Evolutionary conservation across 2,329 filamentous ascomycete genomes (phyloP).

Genomic region (Aspergillus tubingensis): DNA sequence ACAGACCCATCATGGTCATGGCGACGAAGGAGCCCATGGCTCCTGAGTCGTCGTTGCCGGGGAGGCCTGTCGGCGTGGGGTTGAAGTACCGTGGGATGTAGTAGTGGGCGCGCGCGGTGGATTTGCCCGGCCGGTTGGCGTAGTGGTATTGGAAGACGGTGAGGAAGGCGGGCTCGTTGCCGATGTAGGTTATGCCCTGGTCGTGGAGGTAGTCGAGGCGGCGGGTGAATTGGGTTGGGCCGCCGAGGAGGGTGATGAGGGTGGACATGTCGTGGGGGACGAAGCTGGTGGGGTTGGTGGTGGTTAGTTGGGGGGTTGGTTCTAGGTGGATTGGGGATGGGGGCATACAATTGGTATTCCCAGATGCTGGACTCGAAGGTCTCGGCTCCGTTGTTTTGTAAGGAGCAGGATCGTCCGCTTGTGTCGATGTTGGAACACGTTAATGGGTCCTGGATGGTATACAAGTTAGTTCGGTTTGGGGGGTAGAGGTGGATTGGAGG

Average conservation of each 20-base stretch:
- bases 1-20: constrained; percentile 69
- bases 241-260: constrained; percentile 62
- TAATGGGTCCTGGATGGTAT: constrained; percentile 50
- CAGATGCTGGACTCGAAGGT: constrained; percentile 41
- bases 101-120: constrained; percentile 56
- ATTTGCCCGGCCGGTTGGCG: constrained; percentile 60
- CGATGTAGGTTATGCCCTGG: constrained; percentile 64
- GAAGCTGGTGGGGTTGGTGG: constrained; percentile 52
- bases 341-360: constrained; percentile 44
- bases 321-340: too few species aligned
- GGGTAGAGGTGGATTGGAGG: too few species aligned
- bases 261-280: constrained; percentile 52
- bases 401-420: constrained; percentile 33
- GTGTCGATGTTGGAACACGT: constrained; percentile 59
- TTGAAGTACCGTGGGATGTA: constrained; percentile 66
- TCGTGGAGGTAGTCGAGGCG: constrained; percentile 68
- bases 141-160: constrained; percentile 71
- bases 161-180: constrained; percentile 65
- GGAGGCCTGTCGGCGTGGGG: constrained; percentile 58
- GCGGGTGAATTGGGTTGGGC: constrained; percentile 55
- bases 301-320: constrained; percentile 31
- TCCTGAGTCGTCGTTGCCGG: constrained; percentile 69
- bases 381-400: constrained; percentile 35
- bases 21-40: constrained; percentile 69
- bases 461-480: too few species aligned